Conservation (phyloP, 2,329 filamentous ascomycete species). For the Xylogone sp. region DNA sequence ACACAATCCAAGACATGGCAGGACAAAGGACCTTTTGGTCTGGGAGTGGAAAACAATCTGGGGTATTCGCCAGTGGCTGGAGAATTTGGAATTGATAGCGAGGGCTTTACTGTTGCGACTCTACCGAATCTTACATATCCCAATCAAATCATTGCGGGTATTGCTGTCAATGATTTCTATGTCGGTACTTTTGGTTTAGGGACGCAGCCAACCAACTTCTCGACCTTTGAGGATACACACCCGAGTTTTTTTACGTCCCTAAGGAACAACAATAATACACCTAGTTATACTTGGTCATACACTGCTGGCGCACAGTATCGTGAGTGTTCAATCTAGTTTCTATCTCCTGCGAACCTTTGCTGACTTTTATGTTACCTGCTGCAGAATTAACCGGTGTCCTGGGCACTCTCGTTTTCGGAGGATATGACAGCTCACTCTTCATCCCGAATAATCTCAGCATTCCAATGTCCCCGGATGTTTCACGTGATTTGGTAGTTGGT, state of each 20-base stretch:
- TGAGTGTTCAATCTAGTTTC: slow-evolving; percentile 11
- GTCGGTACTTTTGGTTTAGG: slow-evolving; percentile 34
- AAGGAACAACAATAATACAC: slow-evolving; percentile 31
- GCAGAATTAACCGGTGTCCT: slow-evolving; percentile 21
- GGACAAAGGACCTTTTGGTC: slow-evolving; percentile 3
- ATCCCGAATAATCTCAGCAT: slow-evolving; percentile 33
- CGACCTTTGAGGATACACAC: slow-evolving; percentile 29
- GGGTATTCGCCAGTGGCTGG: slow-evolving; percentile 10
- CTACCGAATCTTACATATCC: slow-evolving; percentile 30
- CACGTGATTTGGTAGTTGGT: slow-evolving; percentile 33
- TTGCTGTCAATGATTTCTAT: slow-evolving; percentile 12
- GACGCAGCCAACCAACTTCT: slow-evolving; percentile 34
- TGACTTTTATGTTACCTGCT: background rate
- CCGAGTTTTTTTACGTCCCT: slow-evolving; percentile 32
- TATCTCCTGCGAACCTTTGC: background rate
- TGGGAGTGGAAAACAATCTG: slow-evolving; percentile 11
- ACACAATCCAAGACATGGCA: slow-evolving; percentile 53
- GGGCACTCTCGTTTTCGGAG: slow-evolving; percentile 35
- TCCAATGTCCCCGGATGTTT: slow-evolving; percentile 31
- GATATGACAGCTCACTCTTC: slow-evolving; percentile 38
- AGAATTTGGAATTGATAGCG: slow-evolving; percentile 19
- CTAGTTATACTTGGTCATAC: slow-evolving; percentile 36
- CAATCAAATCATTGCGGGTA: slow-evolving; percentile 13
- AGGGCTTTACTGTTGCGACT: slow-evolving; percentile 12
- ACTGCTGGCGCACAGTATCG: slow-evolving; percentile 36